phyloP scores from a whole-genome alignment of 495 filamentous ascomycete species.

The Chaetomium fimeti region DNA sequence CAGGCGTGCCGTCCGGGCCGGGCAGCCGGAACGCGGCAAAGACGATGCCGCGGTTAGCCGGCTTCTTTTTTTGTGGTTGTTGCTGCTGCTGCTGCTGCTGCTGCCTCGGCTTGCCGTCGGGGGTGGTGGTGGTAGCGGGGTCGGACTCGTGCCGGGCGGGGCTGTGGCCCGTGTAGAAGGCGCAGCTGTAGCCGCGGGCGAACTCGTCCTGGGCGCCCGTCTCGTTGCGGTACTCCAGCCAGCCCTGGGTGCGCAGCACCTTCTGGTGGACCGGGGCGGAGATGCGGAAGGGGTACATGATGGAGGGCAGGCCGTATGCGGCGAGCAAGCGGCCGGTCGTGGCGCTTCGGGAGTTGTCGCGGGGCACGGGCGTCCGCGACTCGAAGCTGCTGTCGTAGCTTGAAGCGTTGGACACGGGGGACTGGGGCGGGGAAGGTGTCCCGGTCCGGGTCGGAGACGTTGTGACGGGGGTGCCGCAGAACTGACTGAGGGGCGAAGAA shows the following conservation, averaged over 20 bases:
- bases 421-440: conserved; percentile 14
- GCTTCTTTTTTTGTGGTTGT: conserved; percentile 5
- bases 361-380: not conserved
- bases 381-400: conserved; percentile 14
- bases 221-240: conserved; percentile 43
- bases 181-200: conserved; percentile 42
- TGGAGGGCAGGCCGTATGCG: conserved; percentile 40
- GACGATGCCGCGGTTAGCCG: conserved; percentile 41
- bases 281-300: conserved; percentile 42
- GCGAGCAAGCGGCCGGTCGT: conserved; percentile 44
- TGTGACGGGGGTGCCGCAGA: conserved; percentile 17
- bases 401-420: conserved; percentile 12
- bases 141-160: conserved; percentile 12
- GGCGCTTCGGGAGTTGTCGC: not conserved
- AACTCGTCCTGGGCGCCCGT: conserved; percentile 34
- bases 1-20: conserved; percentile 17
- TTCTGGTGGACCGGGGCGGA: conserved; percentile 39
- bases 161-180: conserved; percentile 40
- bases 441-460: conserved; percentile 2
- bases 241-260: conserved; percentile 38
- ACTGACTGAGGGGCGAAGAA: conserved; percentile 10
- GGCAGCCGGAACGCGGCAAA: conserved; percentile 44
- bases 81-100: too few relatives aligned
- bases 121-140: not conserved
- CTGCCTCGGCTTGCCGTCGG: not conserved